These are phyloP conservation scores for Tetragonia tetragonoides DNA, from an alignment of 148 eudicot species.

Conservation along the genomic window DNA sequence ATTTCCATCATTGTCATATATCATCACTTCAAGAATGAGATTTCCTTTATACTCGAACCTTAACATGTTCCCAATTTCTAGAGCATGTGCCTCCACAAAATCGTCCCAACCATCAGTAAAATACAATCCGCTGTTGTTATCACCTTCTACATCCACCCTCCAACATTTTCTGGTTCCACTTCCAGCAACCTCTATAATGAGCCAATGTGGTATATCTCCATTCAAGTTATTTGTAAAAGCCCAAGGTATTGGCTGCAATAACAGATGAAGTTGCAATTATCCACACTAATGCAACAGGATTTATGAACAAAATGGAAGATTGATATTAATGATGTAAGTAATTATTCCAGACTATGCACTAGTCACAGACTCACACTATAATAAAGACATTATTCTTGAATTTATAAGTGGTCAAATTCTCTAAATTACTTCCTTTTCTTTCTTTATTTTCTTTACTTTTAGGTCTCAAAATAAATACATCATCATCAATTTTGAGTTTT, in stretches of 20 bases:
- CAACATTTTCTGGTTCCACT: constrained; percentile 28
- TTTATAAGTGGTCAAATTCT: too few relatives aligned
- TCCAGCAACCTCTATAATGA: constrained; percentile 25
- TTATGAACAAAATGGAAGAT: background rate
- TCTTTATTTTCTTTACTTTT: too few relatives aligned
- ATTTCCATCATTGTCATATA: constrained; percentile 28
- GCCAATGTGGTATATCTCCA: constrained; percentile 26
- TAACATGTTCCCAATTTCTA: constrained; percentile 21
- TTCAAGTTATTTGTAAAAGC: constrained; percentile 18
- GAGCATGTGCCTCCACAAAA: constrained; percentile 20
- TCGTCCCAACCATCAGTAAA: constrained; percentile 23
- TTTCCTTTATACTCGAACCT: constrained; percentile 20
- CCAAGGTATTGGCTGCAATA: constrained; percentile 22
- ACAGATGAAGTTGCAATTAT: background rate
- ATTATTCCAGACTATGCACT: too few relatives aligned
- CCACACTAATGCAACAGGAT: background rate
- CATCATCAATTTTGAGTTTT: too few relatives aligned
- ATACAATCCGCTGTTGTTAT: constrained; percentile 7
- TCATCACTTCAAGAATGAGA: constrained; percentile 25
- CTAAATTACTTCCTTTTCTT: too few relatives aligned
- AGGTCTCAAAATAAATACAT: too few relatives aligned
- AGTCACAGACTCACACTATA: too few relatives aligned
- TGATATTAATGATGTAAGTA: background rate
- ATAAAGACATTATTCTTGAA: too few relatives aligned
- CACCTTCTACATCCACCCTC: constrained; percentile 22